Evolutionary conservation across 2,329 filamentous ascomycete species (phyloP), one percentile per base, ranked within the genome.

Genomic region (Cordyceps cicadae): DNA sequence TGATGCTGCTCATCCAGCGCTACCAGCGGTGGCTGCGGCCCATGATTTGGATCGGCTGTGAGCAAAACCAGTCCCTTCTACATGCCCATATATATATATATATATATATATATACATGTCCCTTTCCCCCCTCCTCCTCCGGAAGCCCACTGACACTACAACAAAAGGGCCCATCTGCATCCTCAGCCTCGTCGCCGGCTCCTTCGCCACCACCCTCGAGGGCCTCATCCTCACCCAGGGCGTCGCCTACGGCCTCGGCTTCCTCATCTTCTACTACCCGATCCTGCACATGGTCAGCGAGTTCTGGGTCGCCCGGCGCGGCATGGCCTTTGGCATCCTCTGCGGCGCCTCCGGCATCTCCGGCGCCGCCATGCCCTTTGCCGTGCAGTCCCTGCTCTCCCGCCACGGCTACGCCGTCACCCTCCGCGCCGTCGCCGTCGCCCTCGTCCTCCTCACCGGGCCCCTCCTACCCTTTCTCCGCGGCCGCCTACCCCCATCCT

Each of bases 271-370:
- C 60, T 72, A 70, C 26, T 74, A 68, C 63, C 70, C 75, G 9
- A 72, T 75, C 46, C 57, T 76, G 26, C 70, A 64, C 57, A 75
- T 76, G 72, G 66, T 76, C 21, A 72, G 76, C 61, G 74, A 77
- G 59, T 76, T 65, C 63, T 76, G 70, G 70, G 66, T 76, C 21
- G 62, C 62, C 3, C 67, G 74, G 19, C 70, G 72, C 54, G 77
- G 77, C 19, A 68, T 74, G 66, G 72, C 72, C 2, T 74, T 70
- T 60, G 71, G 72, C 5, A 54, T 74, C 15, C 64, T 75, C 4
- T 72, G 65, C 55, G 66, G 64, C 3, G 69, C 69, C 4, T 69
- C 67, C 0, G 72, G 72, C 0, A 66, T 69, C 21, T 67, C 67
- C 0, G 71, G 71, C 26, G 60, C 69, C 5, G 65, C 65, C 1